Evolutionary conservation across 2,329 filamentous ascomycete species (phyloP).

Genomic region (Zopfia rhizophila): DNA sequence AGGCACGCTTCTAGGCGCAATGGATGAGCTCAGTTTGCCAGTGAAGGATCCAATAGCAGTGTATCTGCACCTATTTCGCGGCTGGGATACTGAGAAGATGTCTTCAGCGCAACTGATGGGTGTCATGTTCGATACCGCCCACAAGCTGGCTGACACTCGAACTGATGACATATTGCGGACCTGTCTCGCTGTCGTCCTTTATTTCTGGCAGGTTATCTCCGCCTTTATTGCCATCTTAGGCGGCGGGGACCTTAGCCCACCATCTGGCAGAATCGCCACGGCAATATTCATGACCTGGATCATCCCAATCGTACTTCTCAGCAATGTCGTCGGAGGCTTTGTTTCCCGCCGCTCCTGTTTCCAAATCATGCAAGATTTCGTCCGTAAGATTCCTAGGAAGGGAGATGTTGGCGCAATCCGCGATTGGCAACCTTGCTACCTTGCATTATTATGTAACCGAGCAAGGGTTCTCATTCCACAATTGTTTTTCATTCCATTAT

Average conservation of each 20-base stretch:
- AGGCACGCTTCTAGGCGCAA: too few species aligned
- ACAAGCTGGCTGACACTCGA: constrained; percentile 21
- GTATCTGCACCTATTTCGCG: too few species aligned
- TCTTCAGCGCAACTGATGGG: too few species aligned
- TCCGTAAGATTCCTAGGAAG: constrained; percentile 5
- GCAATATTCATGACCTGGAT: constrained; percentile 37
- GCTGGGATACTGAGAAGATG: too few species aligned
- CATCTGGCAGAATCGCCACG: constrained; percentile 32
- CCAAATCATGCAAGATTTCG: constrained; percentile 24
- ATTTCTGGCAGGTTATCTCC: constrained; percentile 24
- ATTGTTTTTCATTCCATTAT: too few species aligned
- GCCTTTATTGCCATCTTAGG: constrained; percentile 23
- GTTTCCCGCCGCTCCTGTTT: constrained; percentile 28
- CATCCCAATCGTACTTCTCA: constrained; percentile 28
- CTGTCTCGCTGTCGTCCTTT: constrained; percentile 25
- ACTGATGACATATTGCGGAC: constrained; percentile 29
- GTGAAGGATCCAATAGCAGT: too few species aligned
- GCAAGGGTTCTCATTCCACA: too few species aligned
- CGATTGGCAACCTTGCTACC: too few species aligned
- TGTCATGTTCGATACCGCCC: too few species aligned
- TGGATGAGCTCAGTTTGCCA: too few species aligned
- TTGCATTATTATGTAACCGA: too few species aligned
- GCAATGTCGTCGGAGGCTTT: constrained; percentile 33
- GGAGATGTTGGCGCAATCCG: too few species aligned
- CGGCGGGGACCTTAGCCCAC: constrained; percentile 24